Percentiles rank a stretch among this genome's conserved stretches.
Conservation (phyloP, 1,139 yeast genomes). For the Blastobotrys aristatus region DNA sequence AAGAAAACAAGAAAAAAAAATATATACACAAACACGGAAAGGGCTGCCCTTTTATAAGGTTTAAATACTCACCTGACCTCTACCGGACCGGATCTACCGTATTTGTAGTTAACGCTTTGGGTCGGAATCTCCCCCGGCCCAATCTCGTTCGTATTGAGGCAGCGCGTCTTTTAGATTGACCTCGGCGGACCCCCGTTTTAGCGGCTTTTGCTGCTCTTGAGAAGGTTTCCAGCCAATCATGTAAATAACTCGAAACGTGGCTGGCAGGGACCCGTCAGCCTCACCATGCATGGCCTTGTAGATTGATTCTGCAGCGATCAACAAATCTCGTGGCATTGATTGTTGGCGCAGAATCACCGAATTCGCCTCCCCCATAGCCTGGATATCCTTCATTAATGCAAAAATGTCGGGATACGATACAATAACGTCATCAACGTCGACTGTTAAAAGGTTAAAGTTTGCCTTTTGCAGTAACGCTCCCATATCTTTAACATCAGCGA, state of each 20-base stretch:
- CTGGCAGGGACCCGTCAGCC: conserved; percentile 41
- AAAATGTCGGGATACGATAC: conserved; percentile 77
- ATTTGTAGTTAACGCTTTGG: too few relatives aligned
- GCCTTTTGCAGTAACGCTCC: conserved; percentile 70
- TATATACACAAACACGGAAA: too few relatives aligned
- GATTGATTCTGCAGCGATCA: conserved; percentile 71
- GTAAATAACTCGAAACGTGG: conserved; percentile 67
- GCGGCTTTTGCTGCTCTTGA: conserved; percentile 62
- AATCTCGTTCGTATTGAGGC: conserved; percentile 8
- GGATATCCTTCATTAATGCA: conserved; percentile 64
- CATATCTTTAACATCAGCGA: conserved; percentile 72
- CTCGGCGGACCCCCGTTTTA: conserved; percentile 66
- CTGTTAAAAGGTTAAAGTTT: conserved; percentile 73
- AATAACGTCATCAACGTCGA: conserved; percentile 78
- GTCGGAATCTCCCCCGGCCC: neutral
- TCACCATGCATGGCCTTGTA: conserved; percentile 71
- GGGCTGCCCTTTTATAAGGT: too few relatives aligned
- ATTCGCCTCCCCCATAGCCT: conserved; percentile 81
- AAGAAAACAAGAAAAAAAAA: too few relatives aligned
- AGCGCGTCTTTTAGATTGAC: conserved; percentile 62
- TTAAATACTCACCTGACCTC: too few relatives aligned
- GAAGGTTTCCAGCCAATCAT: conserved; percentile 90
- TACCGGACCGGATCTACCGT: too few relatives aligned
- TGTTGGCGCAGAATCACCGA: conserved; percentile 57
- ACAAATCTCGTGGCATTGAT: conserved; percentile 55